Percentiles rank a stretch among this genome's conserved stretches.
Conservation (phyloP, 306 rosid genomes). For the Quercus aquifolioides region DNA sequence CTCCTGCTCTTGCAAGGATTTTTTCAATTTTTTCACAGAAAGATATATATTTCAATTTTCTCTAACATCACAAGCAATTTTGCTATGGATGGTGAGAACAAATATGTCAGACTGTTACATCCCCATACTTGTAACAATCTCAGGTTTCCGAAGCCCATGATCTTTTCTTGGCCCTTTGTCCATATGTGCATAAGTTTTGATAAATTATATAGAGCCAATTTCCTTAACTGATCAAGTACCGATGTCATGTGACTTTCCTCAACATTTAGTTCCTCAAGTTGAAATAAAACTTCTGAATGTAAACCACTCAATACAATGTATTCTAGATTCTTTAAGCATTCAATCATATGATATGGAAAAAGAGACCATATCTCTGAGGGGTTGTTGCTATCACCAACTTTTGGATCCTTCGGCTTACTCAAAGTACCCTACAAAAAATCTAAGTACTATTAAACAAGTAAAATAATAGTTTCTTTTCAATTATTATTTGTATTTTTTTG, state of each 20-base stretch:
- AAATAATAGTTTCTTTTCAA: too few relatives aligned
- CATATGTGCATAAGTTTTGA: accelerated
- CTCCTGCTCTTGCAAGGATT: too few relatives aligned
- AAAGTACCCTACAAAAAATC: too few relatives aligned
- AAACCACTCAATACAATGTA: accelerated
- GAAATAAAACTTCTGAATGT: background rate
- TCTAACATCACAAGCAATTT: too few relatives aligned
- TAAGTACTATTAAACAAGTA: too few relatives aligned
- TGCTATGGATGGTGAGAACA: too few relatives aligned
- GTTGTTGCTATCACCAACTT: background rate
- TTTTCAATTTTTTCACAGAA: too few relatives aligned
- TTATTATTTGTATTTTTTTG: too few relatives aligned
- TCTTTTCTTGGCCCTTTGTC: background rate
- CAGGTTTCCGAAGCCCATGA: background rate
- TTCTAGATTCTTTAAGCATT: background rate
- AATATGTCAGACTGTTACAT: too few relatives aligned
- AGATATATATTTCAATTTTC: too few relatives aligned
- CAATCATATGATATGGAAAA: background rate
- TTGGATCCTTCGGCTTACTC: too few relatives aligned
- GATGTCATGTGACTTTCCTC: background rate
- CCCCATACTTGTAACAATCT: background rate
- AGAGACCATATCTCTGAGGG: background rate
- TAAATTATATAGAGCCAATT: accelerated
- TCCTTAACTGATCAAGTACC: background rate
- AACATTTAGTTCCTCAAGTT: background rate